phyloP scores from a whole-genome alignment of 306 rosid genomes.

The Vicia sativa region DNA sequence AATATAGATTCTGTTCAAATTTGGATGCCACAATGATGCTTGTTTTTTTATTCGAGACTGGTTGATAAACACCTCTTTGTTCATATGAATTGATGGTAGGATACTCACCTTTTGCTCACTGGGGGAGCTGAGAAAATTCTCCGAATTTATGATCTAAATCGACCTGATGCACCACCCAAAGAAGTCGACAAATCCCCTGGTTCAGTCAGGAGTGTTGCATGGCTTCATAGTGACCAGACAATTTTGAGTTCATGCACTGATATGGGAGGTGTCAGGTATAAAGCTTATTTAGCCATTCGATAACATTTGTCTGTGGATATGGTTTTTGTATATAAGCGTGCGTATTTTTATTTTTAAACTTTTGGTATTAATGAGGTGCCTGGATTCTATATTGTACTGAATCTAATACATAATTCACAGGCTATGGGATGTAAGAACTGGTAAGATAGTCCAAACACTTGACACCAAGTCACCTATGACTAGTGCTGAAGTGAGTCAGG shows the following conservation, averaged over 20 bases:
- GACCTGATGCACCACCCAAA: conserved; percentile 92
- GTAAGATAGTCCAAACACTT: conserved; percentile 86
- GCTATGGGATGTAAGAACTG: conserved; percentile 95
- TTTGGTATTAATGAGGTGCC: background rate
- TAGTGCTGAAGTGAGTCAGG: conserved; percentile 98
- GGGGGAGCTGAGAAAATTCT: conserved; percentile 93
- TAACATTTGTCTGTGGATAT: conserved; percentile 12
- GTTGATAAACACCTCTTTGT: conserved; percentile 1
- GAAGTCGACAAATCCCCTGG: conserved; percentile 97
- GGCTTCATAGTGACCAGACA: conserved; percentile 98
- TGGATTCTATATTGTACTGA: conserved; percentile 31
- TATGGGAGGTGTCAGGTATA: conserved; percentile 94
- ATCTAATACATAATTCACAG: conserved; percentile 50
- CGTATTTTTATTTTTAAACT: conserved; percentile 23
- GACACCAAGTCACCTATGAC: conserved; percentile 91
- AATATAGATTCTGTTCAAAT: conserved; percentile 13
- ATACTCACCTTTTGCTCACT: conserved; percentile 84
- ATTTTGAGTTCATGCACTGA: conserved; percentile 96
- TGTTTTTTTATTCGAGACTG: background rate
- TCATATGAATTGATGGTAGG: conserved; percentile 49
- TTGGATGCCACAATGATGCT: conserved; percentile 21
- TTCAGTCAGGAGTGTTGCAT: conserved; percentile 89
- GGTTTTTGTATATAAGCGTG: conserved; percentile 4
- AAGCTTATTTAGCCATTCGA: conserved; percentile 7
- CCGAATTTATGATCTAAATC: conserved; percentile 89